phyloP scores from a whole-genome alignment of 179 eudicot species.

The Spinacia oleracea region DNA sequence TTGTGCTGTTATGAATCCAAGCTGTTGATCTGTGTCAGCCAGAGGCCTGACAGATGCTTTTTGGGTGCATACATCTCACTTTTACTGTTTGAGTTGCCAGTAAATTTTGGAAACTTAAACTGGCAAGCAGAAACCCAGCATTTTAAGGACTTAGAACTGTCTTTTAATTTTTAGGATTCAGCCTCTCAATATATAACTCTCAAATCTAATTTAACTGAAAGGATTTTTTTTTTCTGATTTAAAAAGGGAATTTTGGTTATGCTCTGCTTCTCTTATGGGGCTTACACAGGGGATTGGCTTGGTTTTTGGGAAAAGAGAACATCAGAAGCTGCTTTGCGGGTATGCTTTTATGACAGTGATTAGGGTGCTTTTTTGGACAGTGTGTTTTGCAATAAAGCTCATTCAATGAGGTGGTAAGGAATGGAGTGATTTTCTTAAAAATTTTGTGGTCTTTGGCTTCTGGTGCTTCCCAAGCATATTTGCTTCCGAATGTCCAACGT shows the following conservation, averaged over 20 bases:
- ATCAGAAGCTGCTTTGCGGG: neutral
- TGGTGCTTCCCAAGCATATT: neutral
- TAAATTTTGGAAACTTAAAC: neutral
- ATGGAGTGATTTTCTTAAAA: neutral
- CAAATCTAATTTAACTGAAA: neutral
- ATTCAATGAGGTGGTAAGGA: neutral
- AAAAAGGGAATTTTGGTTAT: neutral
- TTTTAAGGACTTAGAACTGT: neutral
- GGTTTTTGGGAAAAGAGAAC: neutral
- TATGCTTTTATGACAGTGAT: neutral
- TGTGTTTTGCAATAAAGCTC: neutral
- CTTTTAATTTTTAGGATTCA: neutral
- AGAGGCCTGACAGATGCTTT: neutral
- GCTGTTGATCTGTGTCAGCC: constrained; percentile 1
- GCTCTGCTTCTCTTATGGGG: neutral
- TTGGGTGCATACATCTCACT: constrained; percentile 8
- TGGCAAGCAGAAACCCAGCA: constrained; percentile 9
- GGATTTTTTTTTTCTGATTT: neutral
- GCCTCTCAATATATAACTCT: neutral
- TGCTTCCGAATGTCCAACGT: neutral
- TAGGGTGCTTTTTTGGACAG: neutral
- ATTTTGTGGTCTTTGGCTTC: neutral
- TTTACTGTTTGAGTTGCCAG: neutral
- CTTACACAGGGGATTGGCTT: neutral
- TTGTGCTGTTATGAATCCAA: neutral